These are phyloP conservation scores for Aspergillus eucalypticola DNA, from an alignment of 2,329 filamentous ascomycete genomes.

Conservation along the genomic window DNA sequence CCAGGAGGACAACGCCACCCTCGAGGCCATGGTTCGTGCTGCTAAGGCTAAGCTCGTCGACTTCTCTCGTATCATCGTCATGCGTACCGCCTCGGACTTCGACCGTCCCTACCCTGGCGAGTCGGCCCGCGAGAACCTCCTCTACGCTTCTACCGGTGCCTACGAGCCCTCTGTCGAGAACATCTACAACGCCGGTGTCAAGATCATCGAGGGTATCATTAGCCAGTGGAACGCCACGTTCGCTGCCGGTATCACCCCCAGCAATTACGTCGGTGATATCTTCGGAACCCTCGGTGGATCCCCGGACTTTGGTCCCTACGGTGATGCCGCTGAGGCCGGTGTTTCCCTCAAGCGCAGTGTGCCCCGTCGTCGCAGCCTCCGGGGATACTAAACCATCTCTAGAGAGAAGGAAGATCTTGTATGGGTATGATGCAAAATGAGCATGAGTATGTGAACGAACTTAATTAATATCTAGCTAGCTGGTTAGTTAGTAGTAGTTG, in stretches of 20 bases:
- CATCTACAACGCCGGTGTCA: slow-evolving; percentile 65
- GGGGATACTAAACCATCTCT: not conserved
- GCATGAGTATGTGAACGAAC: not conserved
- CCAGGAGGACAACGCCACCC: slow-evolving; percentile 70
- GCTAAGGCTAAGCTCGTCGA: slow-evolving; percentile 61
- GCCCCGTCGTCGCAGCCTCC: not conserved
- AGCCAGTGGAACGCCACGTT: slow-evolving; percentile 62
- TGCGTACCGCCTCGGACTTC: slow-evolving; percentile 71
- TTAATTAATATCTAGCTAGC: not conserved
- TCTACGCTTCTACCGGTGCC: slow-evolving; percentile 62
- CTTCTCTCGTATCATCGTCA: slow-evolving; percentile 66
- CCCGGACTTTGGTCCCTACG: slow-evolving; percentile 61
- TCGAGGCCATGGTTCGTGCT: slow-evolving; percentile 65
- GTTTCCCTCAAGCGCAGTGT: slow-evolving; percentile 2
- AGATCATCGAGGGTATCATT: slow-evolving; percentile 66
- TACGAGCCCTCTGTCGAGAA: slow-evolving; percentile 66
- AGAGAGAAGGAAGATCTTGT: too few species aligned
- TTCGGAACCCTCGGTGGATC: slow-evolving; percentile 66
- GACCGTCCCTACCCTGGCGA: slow-evolving; percentile 65
- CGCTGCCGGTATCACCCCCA: slow-evolving; percentile 56
- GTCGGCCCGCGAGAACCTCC: slow-evolving; percentile 60
- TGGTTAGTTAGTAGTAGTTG: not conserved
- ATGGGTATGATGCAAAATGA: too few species aligned
- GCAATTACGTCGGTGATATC: slow-evolving; percentile 71
- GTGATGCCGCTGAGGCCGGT: not conserved